Base-by-base conservation (phyloP, 352 stramenopile genomes). In the Pythium plurisporium region DNA sequence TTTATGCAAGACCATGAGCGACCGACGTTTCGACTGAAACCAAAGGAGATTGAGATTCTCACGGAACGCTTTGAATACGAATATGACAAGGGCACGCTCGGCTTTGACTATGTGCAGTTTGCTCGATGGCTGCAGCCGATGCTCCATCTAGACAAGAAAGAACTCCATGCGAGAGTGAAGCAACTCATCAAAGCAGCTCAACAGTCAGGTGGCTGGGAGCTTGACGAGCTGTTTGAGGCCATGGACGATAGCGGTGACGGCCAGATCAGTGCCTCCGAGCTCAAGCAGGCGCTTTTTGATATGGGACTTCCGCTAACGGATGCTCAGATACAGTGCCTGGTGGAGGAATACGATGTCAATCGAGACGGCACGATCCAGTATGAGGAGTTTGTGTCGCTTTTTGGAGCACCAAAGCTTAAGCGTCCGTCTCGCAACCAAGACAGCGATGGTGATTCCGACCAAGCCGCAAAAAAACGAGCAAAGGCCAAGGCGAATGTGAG, bases 221-320 rank as follows among this genome's bases (percentile, higher is more conserved):
- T 90, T 5, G 57, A 51, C 11, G 74, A 84, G 6, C 45, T 90
- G 34, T 88, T 91, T 44, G 69, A 75, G 22, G 68, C 69, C 4
- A 87, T 91, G 22, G 80, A 88, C 36, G 62, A 74, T 11, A 68
- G 87, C 29, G 70, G 60, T n/a, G 67, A 84, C 41, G 76, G 76
- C 15, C 55, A 79, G 22, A 72, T 91, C n/a, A 76, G 70, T 40
- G 64, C 52, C 12, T 46, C 66, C 5, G 78, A 89, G 25, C 47
- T 91, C 1, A 87, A 86, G 53, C 62, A 79, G 34, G 67, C 72
- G 19, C 61, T 91, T 14, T 17, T 80, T 2, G 73, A 83, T 12
- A 86, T 91, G 74, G 79, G 76, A 2, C 49, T 89, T 15, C 78
- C 79, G 11, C 51, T 91, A 31, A 91, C 76, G 15, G 74, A 89